Evolutionary conservation across 371 early-diverging fungal genomes (phyloP).

Genomic region (Fennellomyces sp.): DNA sequence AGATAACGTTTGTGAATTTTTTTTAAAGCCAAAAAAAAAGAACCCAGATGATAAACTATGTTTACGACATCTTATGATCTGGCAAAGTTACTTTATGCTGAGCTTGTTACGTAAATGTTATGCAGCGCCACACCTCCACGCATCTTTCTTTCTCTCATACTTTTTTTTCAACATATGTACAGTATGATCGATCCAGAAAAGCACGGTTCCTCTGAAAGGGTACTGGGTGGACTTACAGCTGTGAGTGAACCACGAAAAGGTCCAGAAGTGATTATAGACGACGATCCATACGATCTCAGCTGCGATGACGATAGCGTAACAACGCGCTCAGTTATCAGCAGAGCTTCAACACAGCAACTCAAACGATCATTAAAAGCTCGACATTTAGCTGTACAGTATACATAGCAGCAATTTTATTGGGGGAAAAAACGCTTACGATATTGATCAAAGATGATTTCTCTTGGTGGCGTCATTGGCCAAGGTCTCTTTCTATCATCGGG

Average conservation of each 20-base stretch:
- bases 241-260: slow-evolving; percentile 1
- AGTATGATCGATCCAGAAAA: background rate
- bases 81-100: too few relatives aligned
- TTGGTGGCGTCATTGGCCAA: slow-evolving; percentile 86
- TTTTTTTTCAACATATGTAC: background rate
- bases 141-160: background rate
- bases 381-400: slow-evolving; percentile 37
- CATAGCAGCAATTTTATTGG: background rate
- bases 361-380: slow-evolving; percentile 42
- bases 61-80: too few relatives aligned
- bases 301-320: background rate
- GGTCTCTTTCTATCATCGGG: slow-evolving; percentile 91
- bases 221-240: background rate
- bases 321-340: background rate
- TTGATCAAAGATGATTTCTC: slow-evolving; percentile 55
- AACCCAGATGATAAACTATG: too few relatives aligned
- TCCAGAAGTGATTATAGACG: background rate
- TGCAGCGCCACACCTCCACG: background rate
- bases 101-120: too few relatives aligned
- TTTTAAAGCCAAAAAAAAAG: too few relatives aligned
- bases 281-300: slow-evolving; percentile 3
- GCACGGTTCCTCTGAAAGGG: background rate
- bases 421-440: background rate
- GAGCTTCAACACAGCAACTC: slow-evolving; percentile 11
- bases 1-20: too few relatives aligned